Evolutionary conservation across 148 eudicot species (phyloP).

Genomic region (Linanthus parryae): DNA sequence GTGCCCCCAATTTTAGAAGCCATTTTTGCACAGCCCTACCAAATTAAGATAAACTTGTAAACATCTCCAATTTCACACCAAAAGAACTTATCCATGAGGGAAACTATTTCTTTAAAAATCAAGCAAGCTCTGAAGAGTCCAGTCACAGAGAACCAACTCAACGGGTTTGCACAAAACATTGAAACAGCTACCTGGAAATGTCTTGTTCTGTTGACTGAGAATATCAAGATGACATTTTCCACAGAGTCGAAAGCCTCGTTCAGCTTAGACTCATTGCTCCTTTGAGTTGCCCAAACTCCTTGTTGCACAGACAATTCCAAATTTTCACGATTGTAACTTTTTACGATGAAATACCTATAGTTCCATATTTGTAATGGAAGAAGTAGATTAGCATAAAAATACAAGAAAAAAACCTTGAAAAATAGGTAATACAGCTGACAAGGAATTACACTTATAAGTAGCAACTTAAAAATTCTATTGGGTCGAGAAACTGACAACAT

Average conservation of each 20-base stretch:
- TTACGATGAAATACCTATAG: conserved; percentile 88
- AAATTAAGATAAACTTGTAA: conserved; percentile 10
- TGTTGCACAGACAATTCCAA: conserved; percentile 90
- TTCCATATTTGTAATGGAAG: conserved; percentile 17
- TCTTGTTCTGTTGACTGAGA: conserved; percentile 87
- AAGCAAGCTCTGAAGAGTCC: too few species aligned
- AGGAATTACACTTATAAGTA: too few species aligned
- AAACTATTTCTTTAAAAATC: too few species aligned
- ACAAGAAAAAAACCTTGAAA: neutral
- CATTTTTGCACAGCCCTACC: conserved; percentile 93
- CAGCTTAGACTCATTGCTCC: conserved; percentile 92
- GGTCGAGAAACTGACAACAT: too few species aligned
- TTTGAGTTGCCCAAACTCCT: conserved; percentile 98
- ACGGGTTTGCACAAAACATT: neutral
- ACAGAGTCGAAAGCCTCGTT: conserved; percentile 95
- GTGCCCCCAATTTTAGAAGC: conserved; percentile 81
- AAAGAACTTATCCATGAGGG: too few species aligned
- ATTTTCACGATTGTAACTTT: conserved; percentile 93
- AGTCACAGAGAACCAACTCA: too few species aligned
- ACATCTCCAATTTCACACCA: conserved; percentile 7
- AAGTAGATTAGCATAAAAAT: conserved; percentile 16
- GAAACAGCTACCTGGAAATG: conserved; percentile 71
- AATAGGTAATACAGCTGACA: too few species aligned
- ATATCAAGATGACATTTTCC: conserved; percentile 81
- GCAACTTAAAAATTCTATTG: too few species aligned